Base-by-base conservation (phyloP, 2,329 filamentous ascomycete species). In the Aspergillus brasiliensis region DNA sequence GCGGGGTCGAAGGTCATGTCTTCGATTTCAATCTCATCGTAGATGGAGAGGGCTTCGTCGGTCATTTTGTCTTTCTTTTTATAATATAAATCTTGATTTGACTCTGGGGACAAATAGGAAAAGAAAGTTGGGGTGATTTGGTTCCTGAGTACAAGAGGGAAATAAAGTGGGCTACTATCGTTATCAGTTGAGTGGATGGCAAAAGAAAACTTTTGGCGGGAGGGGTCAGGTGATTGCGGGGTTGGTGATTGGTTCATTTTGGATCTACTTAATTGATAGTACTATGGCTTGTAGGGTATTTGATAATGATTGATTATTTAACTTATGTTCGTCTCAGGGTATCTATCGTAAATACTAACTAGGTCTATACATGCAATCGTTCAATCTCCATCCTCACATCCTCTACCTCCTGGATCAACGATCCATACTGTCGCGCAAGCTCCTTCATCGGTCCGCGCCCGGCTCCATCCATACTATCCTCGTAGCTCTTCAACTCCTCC, bases 1-100 rank as follows among this genome's bases (percentile, higher is more conserved):
- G 84, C 83, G 49, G 87, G 81, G 77, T 97, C 92, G 76, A 86
- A 97, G 71, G 91, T 95, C 92, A 97, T 96, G 79, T 99, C 95
- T 77, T 98, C 94, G 81, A 98, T 97, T 77, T 98, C 94, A 78
- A 98, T 94, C 78, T 97, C 94, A 73, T 98, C 94, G 82, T 97
- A 98, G 75, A 97, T 91, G 67, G 89, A 87, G 59, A 89, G 77
- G 56, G 86, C 83, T 65, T 89, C 73, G 73, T 88, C 87, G 37
- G 86, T 82, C 86, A 88, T 88, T 58, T 67, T 79, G 57, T 46
- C 28, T 17, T 42, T 15, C 28, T 8, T 55, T 54, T 59, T 48
- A 21, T 51, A 15, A 8, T 31, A 31, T 11, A 10, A 10, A 4
- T 53, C 8, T 53, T 34, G 8, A 3, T 3, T 34, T 31, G 38